These are phyloP conservation scores for Elymus sibiricus DNA, from an alignment of 176 grass and related monocot species.

Conservation along the genomic window DNA sequence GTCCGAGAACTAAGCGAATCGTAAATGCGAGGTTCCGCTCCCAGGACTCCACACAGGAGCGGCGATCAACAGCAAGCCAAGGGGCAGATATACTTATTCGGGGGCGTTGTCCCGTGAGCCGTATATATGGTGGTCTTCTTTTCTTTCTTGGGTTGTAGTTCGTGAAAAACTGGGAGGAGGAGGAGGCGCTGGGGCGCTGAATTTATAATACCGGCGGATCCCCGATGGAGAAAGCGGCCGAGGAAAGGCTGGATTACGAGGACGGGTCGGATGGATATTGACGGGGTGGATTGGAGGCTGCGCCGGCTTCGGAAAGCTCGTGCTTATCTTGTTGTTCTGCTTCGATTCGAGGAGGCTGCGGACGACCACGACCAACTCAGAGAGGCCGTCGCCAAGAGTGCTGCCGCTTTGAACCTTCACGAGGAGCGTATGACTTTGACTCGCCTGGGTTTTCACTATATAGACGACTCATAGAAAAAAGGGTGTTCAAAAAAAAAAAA, in stretches of 20 bases:
- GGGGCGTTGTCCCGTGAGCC: background rate
- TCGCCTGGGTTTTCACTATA: background rate
- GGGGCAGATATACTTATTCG: background rate
- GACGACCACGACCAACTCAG: background rate
- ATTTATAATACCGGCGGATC: background rate
- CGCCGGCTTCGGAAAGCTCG: background rate
- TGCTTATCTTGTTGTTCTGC: background rate
- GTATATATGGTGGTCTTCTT: background rate
- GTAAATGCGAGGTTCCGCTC: background rate
- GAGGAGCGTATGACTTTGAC: background rate
- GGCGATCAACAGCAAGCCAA: background rate
- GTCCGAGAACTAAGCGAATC: background rate
- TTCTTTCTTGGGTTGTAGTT: background rate
- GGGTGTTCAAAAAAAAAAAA: too few species aligned
- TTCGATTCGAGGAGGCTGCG: background rate
- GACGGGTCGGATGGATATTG: background rate
- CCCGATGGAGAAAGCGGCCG: background rate
- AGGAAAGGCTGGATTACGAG: background rate
- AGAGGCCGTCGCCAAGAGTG: conserved; percentile 2
- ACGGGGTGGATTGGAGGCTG: too few species aligned
- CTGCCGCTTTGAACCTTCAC: background rate
- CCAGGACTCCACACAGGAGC: background rate
- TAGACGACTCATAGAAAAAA: too few species aligned
- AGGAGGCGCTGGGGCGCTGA: background rate
- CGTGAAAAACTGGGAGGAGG: background rate